phyloP scores from a whole-genome alignment of 2,329 filamentous ascomycete genomes.

The Monosporascus sp. region DNA sequence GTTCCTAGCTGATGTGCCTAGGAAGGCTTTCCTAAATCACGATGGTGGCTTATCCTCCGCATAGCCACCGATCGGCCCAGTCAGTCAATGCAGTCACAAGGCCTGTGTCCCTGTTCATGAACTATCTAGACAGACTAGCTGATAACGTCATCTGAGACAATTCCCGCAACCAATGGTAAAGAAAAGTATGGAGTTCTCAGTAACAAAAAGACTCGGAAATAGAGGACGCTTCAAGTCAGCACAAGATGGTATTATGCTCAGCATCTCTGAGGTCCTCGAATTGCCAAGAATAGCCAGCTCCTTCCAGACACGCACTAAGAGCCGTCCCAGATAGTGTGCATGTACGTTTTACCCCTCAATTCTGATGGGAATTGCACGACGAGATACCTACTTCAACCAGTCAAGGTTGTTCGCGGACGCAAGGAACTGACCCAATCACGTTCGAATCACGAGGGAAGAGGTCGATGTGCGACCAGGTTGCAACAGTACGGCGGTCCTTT shows the following conservation, averaged over 20 bases:
- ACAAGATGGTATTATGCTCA: background rate
- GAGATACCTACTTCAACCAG: too few relatives aligned
- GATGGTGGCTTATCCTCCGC: background rate
- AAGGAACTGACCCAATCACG: background rate
- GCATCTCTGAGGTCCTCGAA: background rate
- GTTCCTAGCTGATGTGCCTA: background rate
- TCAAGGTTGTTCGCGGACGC: background rate
- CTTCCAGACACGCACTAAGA: background rate
- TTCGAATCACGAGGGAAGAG: background rate
- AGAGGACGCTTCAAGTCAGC: too few relatives aligned
- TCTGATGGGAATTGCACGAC: background rate
- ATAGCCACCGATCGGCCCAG: background rate
- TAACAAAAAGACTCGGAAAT: too few relatives aligned
- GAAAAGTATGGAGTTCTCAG: too few relatives aligned
- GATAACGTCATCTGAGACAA: background rate
- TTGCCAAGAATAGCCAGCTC: background rate
- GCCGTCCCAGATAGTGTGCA: background rate
- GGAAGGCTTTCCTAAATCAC: background rate
- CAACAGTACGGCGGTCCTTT: background rate
- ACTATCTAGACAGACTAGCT: background rate
- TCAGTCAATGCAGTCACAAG: background rate
- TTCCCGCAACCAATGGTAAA: too few relatives aligned
- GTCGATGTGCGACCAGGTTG: background rate
- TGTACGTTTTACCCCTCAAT: background rate
- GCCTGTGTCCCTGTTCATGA: background rate